Conservation (phyloP, 768 basidiomycete species). For the Russula ochroleuca region DNA sequence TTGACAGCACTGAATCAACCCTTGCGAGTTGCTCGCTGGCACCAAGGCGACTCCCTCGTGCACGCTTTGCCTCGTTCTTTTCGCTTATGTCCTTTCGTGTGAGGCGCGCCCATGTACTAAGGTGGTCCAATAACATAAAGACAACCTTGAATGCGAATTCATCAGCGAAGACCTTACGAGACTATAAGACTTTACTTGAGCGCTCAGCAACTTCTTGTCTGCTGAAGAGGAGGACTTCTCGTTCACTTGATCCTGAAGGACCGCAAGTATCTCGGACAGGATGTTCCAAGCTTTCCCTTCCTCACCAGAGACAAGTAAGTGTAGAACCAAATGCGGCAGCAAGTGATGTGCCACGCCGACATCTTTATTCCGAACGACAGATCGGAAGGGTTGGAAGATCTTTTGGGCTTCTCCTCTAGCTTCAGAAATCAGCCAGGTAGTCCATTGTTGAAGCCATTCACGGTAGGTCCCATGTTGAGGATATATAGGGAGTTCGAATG, state of each 20-base stretch:
- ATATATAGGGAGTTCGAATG: conserved; percentile 71
- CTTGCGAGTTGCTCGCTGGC: conserved; percentile 58
- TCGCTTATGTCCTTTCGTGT: conserved; percentile 56
- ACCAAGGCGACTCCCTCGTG: conserved; percentile 40
- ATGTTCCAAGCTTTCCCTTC: conserved; percentile 61
- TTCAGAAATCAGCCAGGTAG: conserved; percentile 68
- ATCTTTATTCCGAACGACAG: conserved; percentile 80
- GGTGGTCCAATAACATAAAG: conserved; percentile 91
- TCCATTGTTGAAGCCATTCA: conserved; percentile 95
- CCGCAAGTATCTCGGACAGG: conserved; percentile 67
- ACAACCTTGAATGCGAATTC: conserved; percentile 55
- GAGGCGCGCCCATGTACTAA: conserved; percentile 83
- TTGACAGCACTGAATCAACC: conserved; percentile 78
- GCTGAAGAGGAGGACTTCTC: conserved; percentile 50
- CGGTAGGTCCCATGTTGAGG: conserved; percentile 73
- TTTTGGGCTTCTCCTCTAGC: conserved; percentile 55
- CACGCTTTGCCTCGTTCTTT: conserved; percentile 48
- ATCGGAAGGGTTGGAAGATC: conserved; percentile 75
- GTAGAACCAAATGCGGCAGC: conserved; percentile 87
- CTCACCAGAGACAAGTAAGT: conserved; percentile 72
- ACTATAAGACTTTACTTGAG: conserved; percentile 60
- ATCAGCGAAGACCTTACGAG: background rate
- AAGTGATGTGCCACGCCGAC: conserved; percentile 91
- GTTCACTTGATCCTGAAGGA: conserved; percentile 84
- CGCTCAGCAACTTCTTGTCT: conserved; percentile 85